Evolutionary conservation across 2,329 filamentous ascomycete genomes (phyloP).

Genomic region (Fusarium sp.): DNA sequence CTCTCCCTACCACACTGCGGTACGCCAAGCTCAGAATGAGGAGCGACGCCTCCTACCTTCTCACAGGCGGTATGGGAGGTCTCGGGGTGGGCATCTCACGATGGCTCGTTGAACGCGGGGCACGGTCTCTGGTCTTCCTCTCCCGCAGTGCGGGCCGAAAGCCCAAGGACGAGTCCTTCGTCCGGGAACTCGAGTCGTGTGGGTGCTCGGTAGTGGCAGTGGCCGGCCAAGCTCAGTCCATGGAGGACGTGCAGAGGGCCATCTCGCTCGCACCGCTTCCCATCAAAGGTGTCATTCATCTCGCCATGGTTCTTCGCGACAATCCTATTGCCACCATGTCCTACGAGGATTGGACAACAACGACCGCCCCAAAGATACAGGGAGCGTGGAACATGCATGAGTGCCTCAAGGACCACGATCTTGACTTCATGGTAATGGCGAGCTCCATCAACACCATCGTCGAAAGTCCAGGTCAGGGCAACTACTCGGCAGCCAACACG

Average conservation of each 20-base stretch:
- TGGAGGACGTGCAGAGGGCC: neutral
- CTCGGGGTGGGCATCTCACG: neutral
- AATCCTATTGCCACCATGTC: neutral
- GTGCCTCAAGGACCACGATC: neutral
- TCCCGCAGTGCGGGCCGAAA: neutral
- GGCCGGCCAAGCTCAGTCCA: neutral
- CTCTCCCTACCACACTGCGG: neutral
- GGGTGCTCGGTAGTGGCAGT: neutral
- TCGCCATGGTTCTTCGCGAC: conserved; percentile 7
- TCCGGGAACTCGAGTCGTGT: neutral
- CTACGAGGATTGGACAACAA: neutral
- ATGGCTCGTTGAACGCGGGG: neutral
- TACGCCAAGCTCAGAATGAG: neutral
- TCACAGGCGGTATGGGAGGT: neutral
- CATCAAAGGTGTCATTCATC: neutral
- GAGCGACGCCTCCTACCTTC: neutral
- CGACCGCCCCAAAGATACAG: neutral
- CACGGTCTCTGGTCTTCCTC: neutral
- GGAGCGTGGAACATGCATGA: conserved; percentile 4
- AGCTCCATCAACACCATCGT: conserved; percentile 1
- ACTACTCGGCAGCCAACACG: conserved; percentile 5
- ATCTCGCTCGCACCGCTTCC: neutral
- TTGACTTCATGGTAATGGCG: conserved; percentile 3
- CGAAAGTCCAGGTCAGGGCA: neutral
- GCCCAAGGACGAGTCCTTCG: neutral